Conservation (phyloP, 176 grass and related monocot species). For the Elymus sibiricus region DNA sequence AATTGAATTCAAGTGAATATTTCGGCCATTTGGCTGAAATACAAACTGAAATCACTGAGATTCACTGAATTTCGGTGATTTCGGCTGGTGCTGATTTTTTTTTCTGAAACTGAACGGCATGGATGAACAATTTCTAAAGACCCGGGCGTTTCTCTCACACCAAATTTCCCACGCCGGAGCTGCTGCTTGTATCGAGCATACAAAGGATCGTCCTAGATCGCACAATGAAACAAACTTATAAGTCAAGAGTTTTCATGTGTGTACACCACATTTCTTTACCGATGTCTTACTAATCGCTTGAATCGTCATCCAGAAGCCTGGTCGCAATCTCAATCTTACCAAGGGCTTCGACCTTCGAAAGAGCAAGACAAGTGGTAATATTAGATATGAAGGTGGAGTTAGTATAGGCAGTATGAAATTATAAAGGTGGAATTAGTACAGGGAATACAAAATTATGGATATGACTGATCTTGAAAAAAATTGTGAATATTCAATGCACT, state of each 20-base stretch:
- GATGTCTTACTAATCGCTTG: constrained; percentile 38
- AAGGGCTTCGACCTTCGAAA: constrained; percentile 72
- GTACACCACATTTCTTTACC: background rate
- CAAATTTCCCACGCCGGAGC: constrained; percentile 6
- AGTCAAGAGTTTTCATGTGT: background rate
- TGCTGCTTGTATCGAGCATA: constrained; percentile 72
- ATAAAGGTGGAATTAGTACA: too few relatives aligned
- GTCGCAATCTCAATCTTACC: constrained; percentile 92
- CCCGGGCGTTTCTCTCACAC: too few relatives aligned
- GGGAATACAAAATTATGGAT: background rate
- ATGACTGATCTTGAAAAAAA: background rate
- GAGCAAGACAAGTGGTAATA: background rate
- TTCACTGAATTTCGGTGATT: too few relatives aligned
- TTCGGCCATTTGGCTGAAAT: too few relatives aligned
- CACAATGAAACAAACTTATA: background rate
- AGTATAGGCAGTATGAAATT: too few relatives aligned
- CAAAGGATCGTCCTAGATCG: constrained; percentile 64
- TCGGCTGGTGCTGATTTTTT: too few relatives aligned
- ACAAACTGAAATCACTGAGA: too few relatives aligned
- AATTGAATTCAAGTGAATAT: too few relatives aligned
- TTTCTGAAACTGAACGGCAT: too few relatives aligned
- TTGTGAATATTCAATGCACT: background rate
- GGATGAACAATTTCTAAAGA: too few relatives aligned
- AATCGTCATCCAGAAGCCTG: constrained; percentile 67
- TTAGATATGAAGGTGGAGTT: background rate